A percentile compares a stretch with the other conserved stretches of the same genome.
Conservation (phyloP, 116 monocot genomes). For the Zostera marina region DNA sequence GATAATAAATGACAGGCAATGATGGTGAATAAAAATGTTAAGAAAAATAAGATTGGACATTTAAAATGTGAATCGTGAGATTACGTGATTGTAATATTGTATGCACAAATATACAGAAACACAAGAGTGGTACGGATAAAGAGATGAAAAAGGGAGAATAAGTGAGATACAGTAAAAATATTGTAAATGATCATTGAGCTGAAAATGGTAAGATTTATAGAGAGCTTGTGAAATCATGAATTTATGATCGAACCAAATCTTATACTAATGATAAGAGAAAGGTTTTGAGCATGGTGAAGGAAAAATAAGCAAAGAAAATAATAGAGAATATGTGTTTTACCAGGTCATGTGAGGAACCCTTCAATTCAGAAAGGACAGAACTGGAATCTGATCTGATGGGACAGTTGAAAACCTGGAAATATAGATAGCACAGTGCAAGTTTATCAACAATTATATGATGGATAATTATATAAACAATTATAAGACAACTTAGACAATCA, state of each 20-base stretch:
- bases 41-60: background rate
- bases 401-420: constrained; percentile 85
- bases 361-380: constrained; percentile 71
- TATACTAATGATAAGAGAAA: background rate
- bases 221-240: too few species aligned
- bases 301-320: background rate
- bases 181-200: background rate
- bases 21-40: background rate
- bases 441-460: background rate
- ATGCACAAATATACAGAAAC: background rate
- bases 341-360: constrained; percentile 92
- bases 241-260: too few species aligned
- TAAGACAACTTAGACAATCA: too few species aligned
- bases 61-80: background rate
- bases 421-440: background rate
- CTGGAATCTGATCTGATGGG: constrained; percentile 88
- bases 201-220: background rate
- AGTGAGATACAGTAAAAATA: too few species aligned
- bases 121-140: too few species aligned
- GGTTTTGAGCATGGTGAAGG: background rate
- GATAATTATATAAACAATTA: background rate
- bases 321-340: constrained; percentile 13
- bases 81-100: background rate
- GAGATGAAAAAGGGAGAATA: too few species aligned
- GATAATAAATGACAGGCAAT: background rate